phyloP scores from a whole-genome alignment of 768 basidiomycete species.

The Kwoniella mangroviensis region DNA sequence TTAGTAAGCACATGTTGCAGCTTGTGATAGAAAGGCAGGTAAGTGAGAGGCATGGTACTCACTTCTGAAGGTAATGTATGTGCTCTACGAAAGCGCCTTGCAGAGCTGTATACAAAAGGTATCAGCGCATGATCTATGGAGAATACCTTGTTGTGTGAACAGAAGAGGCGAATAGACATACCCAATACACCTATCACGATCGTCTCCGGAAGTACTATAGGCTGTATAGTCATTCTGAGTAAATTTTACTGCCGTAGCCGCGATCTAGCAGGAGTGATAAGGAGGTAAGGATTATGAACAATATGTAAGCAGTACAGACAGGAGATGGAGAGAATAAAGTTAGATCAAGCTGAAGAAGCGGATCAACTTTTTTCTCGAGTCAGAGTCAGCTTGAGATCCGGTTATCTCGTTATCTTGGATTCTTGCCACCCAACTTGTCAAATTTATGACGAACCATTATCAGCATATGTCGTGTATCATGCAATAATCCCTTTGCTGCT shows the following conservation, averaged over 20 bases:
- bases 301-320: no score
- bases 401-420: background rate
- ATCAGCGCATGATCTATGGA: no score
- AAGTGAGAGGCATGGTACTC: constrained; percentile 54
- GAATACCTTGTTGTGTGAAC: no score
- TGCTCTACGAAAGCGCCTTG: constrained; percentile 95
- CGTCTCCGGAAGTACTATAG: constrained; percentile 23
- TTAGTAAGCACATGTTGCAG: no score
- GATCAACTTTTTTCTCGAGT: constrained; percentile 11
- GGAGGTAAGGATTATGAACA: background rate
- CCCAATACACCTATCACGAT: constrained; percentile 50
- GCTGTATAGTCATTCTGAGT: constrained; percentile 28
- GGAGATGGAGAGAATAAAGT: no score
- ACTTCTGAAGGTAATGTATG: constrained; percentile 68
- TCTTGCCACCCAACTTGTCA: background rate
- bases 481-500: no score
- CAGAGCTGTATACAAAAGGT: constrained; percentile 55
- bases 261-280: background rate
- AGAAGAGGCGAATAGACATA: constrained; percentile 17
- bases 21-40: no score
- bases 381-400: background rate
- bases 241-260: background rate
- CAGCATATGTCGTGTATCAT: background rate
- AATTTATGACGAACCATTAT: background rate
- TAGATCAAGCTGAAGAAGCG: background rate